Base-by-base conservation (phyloP, 768 basidiomycete genomes). In the Cubamyces sp. region DNA sequence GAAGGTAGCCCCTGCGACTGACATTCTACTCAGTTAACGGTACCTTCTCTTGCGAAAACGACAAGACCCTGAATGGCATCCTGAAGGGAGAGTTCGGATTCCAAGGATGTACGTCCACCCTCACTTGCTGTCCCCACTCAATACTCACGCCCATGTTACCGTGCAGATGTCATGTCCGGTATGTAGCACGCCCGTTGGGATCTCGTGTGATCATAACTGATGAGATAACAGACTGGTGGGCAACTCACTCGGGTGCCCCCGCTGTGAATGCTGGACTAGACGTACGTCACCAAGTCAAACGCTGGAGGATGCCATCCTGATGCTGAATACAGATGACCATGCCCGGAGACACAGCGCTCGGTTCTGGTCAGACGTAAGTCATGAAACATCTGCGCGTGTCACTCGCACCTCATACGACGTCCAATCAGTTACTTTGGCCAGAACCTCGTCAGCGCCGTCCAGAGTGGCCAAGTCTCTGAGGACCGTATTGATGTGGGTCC, bases 21-120 rank as follows among this genome's bases (percentile, higher is more conserved):
- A 45, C 18, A 21, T 23, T 54, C 85, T 82, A 87, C 65, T 68
- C 82, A 60, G 73, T 90, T 62, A 90, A 91, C 60, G 83, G 84
- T 37, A 86, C 86, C 0, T 91, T 84, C 62, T 86, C 90, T 0
- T 92, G 90, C 71, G 85, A 91, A 68, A 90, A 90, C 66, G 80
- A 85, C 69, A 84, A 84, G 61, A 78, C 86, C 28, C 69, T 91
- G 69, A 91, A 90, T 69, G 83, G 68, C 5, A 45, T 79, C 3
- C 64, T 79, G 58, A 80, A 81, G 71, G 62, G 83, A 48, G 77
- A 81, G 60, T 69, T 78, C 26, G 77, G 74, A n/a, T 80, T 80
- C 71, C 75, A 78, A 64, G 78, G 77, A 50, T 75, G 70, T 71
- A 53, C 61, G 70, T 61, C 5, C 1, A 30, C 28, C 79, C 82